Base-by-base conservation (phyloP, 768 basidiomycete species). In the Boletus bicolor region DNA sequence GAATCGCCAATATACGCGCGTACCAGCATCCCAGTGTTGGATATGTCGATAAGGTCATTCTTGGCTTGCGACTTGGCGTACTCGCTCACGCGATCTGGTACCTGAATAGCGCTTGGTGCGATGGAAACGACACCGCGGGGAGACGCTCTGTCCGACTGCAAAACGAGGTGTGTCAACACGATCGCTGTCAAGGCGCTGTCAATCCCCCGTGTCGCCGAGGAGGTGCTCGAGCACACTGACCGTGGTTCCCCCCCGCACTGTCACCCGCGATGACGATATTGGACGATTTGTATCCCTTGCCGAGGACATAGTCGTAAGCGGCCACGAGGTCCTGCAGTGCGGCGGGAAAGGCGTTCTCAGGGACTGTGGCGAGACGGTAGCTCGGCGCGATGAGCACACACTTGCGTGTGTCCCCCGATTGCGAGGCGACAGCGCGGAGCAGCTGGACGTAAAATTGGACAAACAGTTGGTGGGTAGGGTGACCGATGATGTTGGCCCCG, bases 41-140 rank as follows among this genome's bases (percentile, higher is more conserved):
- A 15, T 8, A 35, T 0, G 14, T 36, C 11, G 14, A 59, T 3
- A 7, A 55, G 14, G 32, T 70, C 62, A 1, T 26, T 26, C 14
- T 1, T 41, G 4, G 7, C 26, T 3, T 41, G 43, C 17, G 46
- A 36, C 53, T 48, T 45, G 44, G 53, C 47, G 2, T 51, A 14
- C 6, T 57, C 57, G 42, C 50, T 52, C 14, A 28, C 1, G n/a
- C 0, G 1, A 11, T 59, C 49, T 1, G 4, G 15, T 2, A 63
- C 67, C 7, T 24, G 55, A 7, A 48, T 45, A 6, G 51, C 17
- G 4, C 0, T 7, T 0, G 88, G 87, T 0, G 84, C 74, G 32
- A 89, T 75, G 21, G 85, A 71, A 26, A 82, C 72, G 58, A 90
- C 70, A 57, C 87, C 82, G 0, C 71, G 66, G 42, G 82, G 81